These are phyloP conservation scores for Populus tomentosa DNA, from an alignment of 441 rosid species.

Conservation along the genomic window DNA sequence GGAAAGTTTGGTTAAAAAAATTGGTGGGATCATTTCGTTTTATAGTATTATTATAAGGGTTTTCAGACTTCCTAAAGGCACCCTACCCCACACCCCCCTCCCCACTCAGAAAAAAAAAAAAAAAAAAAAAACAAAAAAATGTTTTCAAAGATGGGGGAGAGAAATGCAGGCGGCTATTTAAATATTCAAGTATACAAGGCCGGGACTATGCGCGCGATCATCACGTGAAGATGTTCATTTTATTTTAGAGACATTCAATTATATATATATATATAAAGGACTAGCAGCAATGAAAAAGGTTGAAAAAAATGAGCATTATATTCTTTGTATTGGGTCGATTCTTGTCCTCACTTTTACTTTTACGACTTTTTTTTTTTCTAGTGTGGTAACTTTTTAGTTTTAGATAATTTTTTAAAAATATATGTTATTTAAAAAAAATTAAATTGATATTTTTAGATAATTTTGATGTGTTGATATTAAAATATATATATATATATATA, in stretches of 20 bases:
- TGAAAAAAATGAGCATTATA: not conserved
- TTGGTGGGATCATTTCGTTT: not conserved
- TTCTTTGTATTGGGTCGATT: not conserved
- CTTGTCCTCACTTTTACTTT: not conserved
- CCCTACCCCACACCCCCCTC: not conserved
- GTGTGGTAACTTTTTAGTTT: no score
- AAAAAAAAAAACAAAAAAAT: not conserved
- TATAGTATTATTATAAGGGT: not conserved
- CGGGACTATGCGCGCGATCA: slow-evolving; percentile 12
- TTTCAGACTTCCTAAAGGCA: not conserved
- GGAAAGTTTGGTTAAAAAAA: not conserved
- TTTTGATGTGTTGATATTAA: no score
- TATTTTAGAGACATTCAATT: not conserved
- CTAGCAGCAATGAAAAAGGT: not conserved
- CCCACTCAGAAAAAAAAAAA: not conserved
- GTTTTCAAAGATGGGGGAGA: not conserved
- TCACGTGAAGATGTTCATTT: slow-evolving; percentile 40
- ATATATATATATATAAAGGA: not conserved
- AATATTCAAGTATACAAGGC: not conserved
- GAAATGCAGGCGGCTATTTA: slow-evolving; percentile 22
- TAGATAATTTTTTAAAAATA: no score
- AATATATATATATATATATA: no score
- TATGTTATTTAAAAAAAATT: no score
- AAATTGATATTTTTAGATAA: no score
- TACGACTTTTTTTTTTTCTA: no score